Base-by-base conservation (phyloP, 345 rosid genomes). In the Ricinus communis region DNA sequence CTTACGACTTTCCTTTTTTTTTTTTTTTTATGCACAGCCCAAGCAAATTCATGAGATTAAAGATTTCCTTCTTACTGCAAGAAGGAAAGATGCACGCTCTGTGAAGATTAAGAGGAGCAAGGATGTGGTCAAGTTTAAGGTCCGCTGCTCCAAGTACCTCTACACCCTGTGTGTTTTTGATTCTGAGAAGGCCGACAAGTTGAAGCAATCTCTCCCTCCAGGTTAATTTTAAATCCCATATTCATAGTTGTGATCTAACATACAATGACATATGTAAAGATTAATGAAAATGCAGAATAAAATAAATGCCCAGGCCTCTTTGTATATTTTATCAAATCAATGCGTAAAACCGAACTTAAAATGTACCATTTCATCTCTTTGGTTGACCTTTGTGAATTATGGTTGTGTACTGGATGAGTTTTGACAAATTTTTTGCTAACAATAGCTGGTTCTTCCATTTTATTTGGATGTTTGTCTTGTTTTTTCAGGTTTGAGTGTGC, bases 151-250 rank as follows among this genome's bases (percentile, higher is more conserved):
- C 59, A 90, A 83, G 83, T 94, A 90, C 79, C 88, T 94, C 70
- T 90, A 91, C 87, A 91, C 97, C 0, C 95, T 90, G 12, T 90
- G 97, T 21, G 96, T 94, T 56, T 86, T 88, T 15, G 97, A 94
- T 77, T 70, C 82, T 6, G 95, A 91, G 85, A 91, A 91, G 84
- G 98, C 98, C 1, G 93, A 90, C 76, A 94, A 94, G 85, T 85
- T 90, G 86, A 91, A 90, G 82, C 98, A 91, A 62, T 91, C 98
- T 68, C 96, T 94, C 79, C 97, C 97, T 62, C 98, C 98, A 83
- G 96, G 98, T 91, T 40, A 33, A 18, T 30, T 38, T 66, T 22
- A 68, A 33, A 43, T 25, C 66, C 54, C n/a, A n/a, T n/a, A n/a
- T n/a, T n/a, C n/a, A n/a, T n/a, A n/a, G n/a, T n/a, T n/a, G n/a